A percentile compares a stretch with the other conserved stretches of the same genome.
phyloP scores from a whole-genome alignment of 352 stramenopile genomes.

The Achlya hypogyna region DNA sequence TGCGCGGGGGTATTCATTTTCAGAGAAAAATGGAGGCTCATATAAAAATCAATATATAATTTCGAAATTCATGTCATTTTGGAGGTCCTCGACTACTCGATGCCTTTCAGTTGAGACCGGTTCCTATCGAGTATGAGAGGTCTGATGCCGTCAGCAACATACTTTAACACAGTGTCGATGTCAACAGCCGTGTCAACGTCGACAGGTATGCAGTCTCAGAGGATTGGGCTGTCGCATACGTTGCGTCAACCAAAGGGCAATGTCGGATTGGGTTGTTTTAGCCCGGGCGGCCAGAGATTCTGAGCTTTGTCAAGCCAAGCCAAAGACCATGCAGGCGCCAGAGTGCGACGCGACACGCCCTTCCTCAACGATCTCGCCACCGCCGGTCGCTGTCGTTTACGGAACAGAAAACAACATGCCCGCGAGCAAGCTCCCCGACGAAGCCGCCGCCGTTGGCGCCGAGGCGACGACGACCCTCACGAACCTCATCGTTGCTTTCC shows the following conservation, averaged over 20 bases:
- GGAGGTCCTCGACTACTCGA: background rate
- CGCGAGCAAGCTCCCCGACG: too few relatives aligned
- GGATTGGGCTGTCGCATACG: background rate
- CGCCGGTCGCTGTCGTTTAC: too few relatives aligned
- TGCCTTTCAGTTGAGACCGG: background rate
- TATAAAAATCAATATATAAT: too few relatives aligned
- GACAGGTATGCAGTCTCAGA: background rate
- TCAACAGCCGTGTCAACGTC: background rate
- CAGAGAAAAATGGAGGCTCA: too few relatives aligned
- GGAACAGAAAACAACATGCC: too few relatives aligned
- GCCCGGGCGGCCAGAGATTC: background rate
- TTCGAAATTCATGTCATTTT: background rate
- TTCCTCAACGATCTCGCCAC: too few relatives aligned
- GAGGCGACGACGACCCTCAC: background rate
- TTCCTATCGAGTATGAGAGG: background rate
- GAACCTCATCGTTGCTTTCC: slow-evolving; percentile 1
- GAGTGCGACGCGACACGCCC: background rate
- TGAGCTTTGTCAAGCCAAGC: background rate
- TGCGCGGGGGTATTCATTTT: too few relatives aligned
- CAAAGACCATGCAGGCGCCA: background rate
- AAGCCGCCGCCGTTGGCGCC: too few relatives aligned
- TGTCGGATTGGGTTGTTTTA: background rate
- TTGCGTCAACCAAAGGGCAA: background rate
- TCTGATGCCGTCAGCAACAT: background rate
- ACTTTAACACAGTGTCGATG: background rate